These are phyloP conservation scores for Fusarium begoniae DNA, from an alignment of 2,329 filamentous ascomycete species.

Conservation along the genomic window DNA sequence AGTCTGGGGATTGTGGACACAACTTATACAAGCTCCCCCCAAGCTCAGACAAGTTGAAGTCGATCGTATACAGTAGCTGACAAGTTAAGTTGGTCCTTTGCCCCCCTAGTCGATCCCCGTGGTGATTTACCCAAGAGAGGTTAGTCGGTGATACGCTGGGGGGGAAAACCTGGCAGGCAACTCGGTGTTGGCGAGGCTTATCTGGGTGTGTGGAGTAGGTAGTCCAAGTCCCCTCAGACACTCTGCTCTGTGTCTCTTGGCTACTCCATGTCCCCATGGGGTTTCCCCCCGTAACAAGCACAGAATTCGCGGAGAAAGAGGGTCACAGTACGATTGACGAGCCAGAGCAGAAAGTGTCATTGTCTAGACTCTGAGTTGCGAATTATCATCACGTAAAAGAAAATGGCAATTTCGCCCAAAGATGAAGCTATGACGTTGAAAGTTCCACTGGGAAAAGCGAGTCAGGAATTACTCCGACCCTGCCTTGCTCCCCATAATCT, in stretches of 20 bases:
- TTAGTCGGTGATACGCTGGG: neutral
- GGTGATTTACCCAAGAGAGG: constrained; percentile 8
- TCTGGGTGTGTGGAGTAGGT: constrained; percentile 11
- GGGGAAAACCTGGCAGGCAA: constrained; percentile 6
- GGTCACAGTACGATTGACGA: neutral
- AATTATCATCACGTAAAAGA: constrained; percentile 28
- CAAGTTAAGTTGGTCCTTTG: neutral
- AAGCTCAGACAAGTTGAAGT: neutral
- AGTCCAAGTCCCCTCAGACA: neutral
- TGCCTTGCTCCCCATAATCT: neutral
- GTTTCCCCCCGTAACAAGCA: neutral
- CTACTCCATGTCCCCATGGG: constrained; percentile 19
- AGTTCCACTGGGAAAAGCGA: constrained; percentile 21
- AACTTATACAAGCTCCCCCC: constrained; percentile 25
- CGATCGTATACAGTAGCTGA: neutral
- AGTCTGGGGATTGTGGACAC: constrained; percentile 30
- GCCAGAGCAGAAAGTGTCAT: neutral
- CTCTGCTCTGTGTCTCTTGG: neutral
- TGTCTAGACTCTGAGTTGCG: neutral
- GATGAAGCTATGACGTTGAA: constrained; percentile 18
- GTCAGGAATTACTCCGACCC: constrained; percentile 10
- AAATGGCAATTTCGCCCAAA: neutral
- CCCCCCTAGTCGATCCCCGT: constrained; percentile 21
- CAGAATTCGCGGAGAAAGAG: constrained; percentile 11
- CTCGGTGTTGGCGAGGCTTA: neutral